Evolutionary conservation across 2,329 filamentous ascomycete genomes (phyloP), one percentile per base, ranked within the genome.

Genomic region (Epichloe aotearoae): DNA sequence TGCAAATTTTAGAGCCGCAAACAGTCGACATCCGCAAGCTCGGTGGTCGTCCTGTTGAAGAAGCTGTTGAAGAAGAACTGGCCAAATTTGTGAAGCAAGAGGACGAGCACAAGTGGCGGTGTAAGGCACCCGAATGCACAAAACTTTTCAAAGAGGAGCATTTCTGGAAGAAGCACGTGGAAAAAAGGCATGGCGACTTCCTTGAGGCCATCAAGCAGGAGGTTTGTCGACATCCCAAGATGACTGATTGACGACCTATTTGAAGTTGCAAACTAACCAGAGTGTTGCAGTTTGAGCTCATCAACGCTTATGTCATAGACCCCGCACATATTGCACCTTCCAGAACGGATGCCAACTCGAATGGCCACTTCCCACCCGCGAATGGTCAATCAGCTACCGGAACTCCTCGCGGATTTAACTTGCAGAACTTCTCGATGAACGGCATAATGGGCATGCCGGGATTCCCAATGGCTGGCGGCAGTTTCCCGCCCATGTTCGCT

Each of bases 81-180:
- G 66, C 71, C 57, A 95, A 94, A 66, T 87, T 82, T 60, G 88
- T 97, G 55, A 96, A 96, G 71, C 91, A 97, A 68, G 93, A 98
- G 66, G 94, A 98, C 59, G 90, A 96, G 66, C 84, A 91, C 61
- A 97, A 97, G 65, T 98, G 84, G 75, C 82, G 94, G 54, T 98
- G 93, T 76, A 95, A 93, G 66, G 90, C 95, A 4, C 91, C 91
- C 1, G 90, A 96, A 39, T 98, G 93, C 68, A 85, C 86, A 11
- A 98, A 98, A 69, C 73, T 98, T 7, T 98, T 98, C 76, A 97
- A 97, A 67, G 93, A 93, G 52, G 86, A 95, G 42, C 82, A 91
- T 59, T 98, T 98, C 66, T 98, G 94, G 91, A 84, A 83, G 62
- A 98, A 98, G 73, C 93, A 98, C 61, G 84, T 97, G 15, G 91